Evolutionary conservation across 306 rosid genomes (phyloP).

Genomic region (Begonia peltatifolia): DNA sequence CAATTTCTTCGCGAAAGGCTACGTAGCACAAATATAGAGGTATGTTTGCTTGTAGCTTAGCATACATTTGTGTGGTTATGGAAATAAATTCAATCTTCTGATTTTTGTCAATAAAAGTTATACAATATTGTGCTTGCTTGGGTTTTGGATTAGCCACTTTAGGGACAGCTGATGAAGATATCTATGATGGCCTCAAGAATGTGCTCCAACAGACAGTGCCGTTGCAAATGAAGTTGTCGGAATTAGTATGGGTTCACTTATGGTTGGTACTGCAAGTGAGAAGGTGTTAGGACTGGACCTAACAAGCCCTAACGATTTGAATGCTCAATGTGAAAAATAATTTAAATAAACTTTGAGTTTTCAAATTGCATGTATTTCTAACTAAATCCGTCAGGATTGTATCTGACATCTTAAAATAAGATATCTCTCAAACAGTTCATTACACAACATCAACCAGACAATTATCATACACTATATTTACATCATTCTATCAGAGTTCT

Average conservation of each 20-base stretch:
- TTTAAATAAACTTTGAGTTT: no score
- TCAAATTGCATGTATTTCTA: no score
- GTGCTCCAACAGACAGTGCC: conserved; percentile 92
- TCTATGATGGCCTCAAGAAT: conserved; percentile 71
- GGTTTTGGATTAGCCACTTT: conserved; percentile 94
- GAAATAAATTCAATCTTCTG: no score
- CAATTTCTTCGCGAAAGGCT: conserved; percentile 94
- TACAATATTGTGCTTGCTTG: conserved; percentile 95
- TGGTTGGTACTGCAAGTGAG: conserved; percentile 99
- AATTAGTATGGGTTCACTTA: conserved; percentile 88
- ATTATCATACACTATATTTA: no score
- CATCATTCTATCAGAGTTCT: no score
- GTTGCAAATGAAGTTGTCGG: conserved; percentile 99
- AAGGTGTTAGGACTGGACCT: no score
- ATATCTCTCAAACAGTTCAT: no score
- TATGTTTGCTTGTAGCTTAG: conserved; percentile 11
- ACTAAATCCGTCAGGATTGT: no score
- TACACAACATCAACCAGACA: no score
- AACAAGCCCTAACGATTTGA: no score
- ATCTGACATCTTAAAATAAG: no score
- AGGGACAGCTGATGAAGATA: conserved; percentile 92
- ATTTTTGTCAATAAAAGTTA: conserved; percentile 66
- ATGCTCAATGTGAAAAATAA: no score
- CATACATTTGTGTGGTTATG: background rate
- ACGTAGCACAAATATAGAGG: conserved; percentile 93